Conservation (phyloP, 164 flowering plant species). For the Annona cherimola region DNA sequence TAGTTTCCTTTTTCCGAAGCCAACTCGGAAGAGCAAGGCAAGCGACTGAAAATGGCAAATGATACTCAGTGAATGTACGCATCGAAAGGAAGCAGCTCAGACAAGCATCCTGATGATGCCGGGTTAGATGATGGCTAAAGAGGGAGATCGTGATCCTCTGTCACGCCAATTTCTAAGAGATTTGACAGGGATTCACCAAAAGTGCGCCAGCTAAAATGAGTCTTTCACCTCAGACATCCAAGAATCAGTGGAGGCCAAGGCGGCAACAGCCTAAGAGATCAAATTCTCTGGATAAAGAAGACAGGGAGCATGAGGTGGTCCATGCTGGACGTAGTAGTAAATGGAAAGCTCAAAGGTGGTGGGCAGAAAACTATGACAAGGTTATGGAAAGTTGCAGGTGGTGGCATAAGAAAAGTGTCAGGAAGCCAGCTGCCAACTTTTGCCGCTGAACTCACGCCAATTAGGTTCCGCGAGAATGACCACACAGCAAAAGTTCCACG, state of each 20-base stretch:
- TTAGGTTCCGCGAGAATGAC: too few species aligned
- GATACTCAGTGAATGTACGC: slow-evolving; percentile 17
- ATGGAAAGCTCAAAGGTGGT: slow-evolving; percentile 99
- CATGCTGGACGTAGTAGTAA: slow-evolving; percentile 22
- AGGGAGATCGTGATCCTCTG: slow-evolving; percentile 15
- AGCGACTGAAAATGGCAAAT: slow-evolving; percentile 11
- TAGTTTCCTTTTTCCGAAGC: too few species aligned
- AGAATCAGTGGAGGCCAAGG: slow-evolving; percentile 15
- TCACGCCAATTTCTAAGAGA: slow-evolving; percentile 39
- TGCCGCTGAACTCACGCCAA: too few species aligned
- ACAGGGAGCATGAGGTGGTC: slow-evolving; percentile 11
- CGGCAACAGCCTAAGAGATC: slow-evolving; percentile 21
- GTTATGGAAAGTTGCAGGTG: slow-evolving; percentile 89
- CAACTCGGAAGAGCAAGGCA: too few species aligned
- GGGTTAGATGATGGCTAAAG: slow-evolving; percentile 11
- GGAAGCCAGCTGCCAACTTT: too few species aligned
- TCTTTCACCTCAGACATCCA: slow-evolving; percentile 44
- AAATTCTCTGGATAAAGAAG: slow-evolving; percentile 23
- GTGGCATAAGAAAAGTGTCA: too few species aligned
- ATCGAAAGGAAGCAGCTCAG: slow-evolving; percentile 16
- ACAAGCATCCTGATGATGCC: slow-evolving; percentile 9
- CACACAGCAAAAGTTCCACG: too few species aligned
- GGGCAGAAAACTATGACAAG: slow-evolving; percentile 94
- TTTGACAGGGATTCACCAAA: slow-evolving; percentile 27
- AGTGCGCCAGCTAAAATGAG: slow-evolving; percentile 28